Evolutionary conservation across 331 rosid species (phyloP).

Genomic region (Malus hybrid): DNA sequence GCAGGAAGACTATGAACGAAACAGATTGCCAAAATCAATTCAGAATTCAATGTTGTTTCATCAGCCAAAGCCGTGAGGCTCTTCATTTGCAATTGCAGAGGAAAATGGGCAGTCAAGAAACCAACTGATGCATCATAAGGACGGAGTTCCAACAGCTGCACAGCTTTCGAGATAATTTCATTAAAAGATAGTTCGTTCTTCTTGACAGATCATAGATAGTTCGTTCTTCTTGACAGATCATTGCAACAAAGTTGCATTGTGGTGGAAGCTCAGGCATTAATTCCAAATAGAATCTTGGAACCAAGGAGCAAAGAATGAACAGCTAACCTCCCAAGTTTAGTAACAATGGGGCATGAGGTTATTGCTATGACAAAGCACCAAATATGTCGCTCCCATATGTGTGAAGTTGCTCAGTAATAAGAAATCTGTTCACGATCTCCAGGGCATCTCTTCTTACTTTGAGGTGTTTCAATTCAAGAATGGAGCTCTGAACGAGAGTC

Average conservation of each 20-base stretch:
- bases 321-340: neutral
- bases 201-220: conserved; percentile 15
- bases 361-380: neutral
- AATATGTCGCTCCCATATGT: neutral
- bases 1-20: neutral
- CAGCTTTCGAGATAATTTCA: neutral
- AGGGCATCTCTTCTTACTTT: neutral
- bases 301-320: neutral
- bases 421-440: neutral
- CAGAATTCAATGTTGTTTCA: neutral
- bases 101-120: neutral
- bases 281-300: neutral
- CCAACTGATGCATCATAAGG: neutral
- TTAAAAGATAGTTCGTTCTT: conserved; percentile 20
- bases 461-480: neutral
- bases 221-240: conserved; percentile 15
- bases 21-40: neutral
- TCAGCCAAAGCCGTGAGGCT: neutral
- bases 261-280: conserved; percentile 4
- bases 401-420: neutral
- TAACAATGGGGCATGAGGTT: neutral
- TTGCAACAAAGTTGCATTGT: conserved; percentile 7
- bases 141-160: neutral
- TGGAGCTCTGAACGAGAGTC: neutral
- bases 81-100: neutral